Evolutionary conservation across 352 stramenopile species (phyloP).

Genomic region (Phytophthora agathidicida): DNA sequence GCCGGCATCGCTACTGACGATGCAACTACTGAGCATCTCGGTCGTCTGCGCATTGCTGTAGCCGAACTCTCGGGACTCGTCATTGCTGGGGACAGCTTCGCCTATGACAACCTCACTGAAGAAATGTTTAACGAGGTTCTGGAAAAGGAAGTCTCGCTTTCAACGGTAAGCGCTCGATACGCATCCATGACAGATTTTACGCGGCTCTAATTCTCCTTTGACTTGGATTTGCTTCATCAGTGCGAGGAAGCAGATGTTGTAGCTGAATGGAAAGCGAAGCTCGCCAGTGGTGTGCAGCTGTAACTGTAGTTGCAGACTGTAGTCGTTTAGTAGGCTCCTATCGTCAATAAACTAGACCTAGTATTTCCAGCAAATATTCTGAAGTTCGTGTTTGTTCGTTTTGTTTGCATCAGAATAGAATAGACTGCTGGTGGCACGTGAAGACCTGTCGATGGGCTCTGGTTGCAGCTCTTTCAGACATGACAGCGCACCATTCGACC

Average conservation of each 20-base stretch:
- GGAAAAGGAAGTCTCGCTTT: constrained; percentile 53
- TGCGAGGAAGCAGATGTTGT: constrained; percentile 19
- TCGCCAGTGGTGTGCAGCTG: no score
- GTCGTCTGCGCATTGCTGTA: constrained; percentile 57
- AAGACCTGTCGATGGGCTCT: constrained; percentile 39
- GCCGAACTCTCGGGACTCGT: constrained; percentile 68
- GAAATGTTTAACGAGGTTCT: constrained; percentile 47
- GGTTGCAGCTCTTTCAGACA: constrained; percentile 39
- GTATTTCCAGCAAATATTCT: background rate
- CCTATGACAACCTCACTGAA: constrained; percentile 46
- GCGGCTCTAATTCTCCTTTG: background rate
- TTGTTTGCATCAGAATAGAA: background rate
- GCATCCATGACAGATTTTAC: background rate
- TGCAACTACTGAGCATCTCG: background rate
- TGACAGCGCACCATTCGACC: constrained; percentile 30
- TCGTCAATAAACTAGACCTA: background rate
- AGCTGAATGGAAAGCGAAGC: constrained; percentile 26
- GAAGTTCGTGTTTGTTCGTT: background rate
- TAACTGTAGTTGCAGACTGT: no score
- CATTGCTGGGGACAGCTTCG: constrained; percentile 37
- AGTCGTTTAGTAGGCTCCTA: no score
- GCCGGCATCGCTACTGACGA: background rate
- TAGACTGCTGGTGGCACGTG: background rate
- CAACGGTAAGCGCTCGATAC: constrained; percentile 35
- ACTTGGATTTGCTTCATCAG: background rate